Evolutionary conservation across 2,329 filamentous ascomycete genomes (phyloP).

Genomic region (Fusarium protoensiforme): DNA sequence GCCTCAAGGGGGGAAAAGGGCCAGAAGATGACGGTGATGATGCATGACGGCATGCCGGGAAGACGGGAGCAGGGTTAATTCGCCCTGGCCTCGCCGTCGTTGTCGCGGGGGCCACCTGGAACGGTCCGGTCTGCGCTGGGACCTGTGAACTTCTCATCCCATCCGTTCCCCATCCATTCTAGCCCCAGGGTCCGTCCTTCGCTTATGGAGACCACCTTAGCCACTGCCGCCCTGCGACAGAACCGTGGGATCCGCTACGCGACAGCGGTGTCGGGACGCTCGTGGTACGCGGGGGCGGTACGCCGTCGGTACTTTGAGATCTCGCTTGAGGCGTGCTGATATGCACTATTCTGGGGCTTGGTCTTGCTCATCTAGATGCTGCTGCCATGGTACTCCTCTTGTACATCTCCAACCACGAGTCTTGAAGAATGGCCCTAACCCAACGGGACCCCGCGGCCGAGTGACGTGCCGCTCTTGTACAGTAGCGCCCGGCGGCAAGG

Average conservation of each 20-base stretch:
- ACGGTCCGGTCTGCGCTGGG: conserved; percentile 40
- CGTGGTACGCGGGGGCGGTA: conserved; percentile 9
- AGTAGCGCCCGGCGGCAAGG: conserved; percentile 37
- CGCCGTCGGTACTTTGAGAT: conserved; percentile 8
- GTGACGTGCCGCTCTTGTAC: conserved; percentile 39
- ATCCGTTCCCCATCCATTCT: conserved; percentile 11
- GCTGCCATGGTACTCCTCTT: conserved; percentile 1
- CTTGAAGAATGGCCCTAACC: conserved; percentile 14
- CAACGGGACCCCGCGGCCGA: conserved; percentile 32
- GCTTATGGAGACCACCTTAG: conserved; percentile 11
- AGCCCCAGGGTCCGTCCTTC: conserved; percentile 10
- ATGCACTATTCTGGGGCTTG: background rate
- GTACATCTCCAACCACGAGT: conserved; percentile 7
- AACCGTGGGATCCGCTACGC: conserved; percentile 18
- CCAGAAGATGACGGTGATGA: background rate
- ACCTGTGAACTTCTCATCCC: conserved; percentile 14
- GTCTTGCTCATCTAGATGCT: background rate
- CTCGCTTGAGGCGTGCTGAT: background rate
- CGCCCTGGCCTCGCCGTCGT: conserved; percentile 4
- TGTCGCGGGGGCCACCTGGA: conserved; percentile 30
- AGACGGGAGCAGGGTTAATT: conserved; percentile 16
- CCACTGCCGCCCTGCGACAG: conserved; percentile 27
- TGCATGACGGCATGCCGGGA: conserved; percentile 25
- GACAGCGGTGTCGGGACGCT: conserved; percentile 21
- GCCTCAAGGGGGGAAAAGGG: background rate